Conservation (phyloP, 768 basidiomycete species). For the Lentinula detonsa region DNA sequence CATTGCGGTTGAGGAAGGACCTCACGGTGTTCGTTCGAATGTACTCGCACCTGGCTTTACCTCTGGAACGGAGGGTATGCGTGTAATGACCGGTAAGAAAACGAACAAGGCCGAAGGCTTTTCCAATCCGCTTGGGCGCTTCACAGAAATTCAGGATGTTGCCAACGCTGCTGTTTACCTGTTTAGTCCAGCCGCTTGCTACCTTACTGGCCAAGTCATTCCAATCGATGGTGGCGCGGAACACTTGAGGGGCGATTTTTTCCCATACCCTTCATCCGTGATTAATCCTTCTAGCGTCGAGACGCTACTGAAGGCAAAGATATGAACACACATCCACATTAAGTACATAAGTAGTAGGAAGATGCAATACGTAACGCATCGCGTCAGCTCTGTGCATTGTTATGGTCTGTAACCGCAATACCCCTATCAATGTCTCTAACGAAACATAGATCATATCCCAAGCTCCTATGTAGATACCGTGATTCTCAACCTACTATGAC, state of each 20-base stretch:
- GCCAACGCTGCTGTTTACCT: conserved; percentile 73
- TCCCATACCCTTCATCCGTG: conserved; percentile 62
- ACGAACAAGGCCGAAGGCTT: conserved; percentile 10
- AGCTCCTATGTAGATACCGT: neutral
- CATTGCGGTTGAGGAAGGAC: conserved; percentile 91
- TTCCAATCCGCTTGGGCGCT: conserved; percentile 40
- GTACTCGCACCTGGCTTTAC: conserved; percentile 84
- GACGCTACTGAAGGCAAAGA: conserved; percentile 45
- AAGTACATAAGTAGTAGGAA: neutral
- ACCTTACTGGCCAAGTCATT: conserved; percentile 69
- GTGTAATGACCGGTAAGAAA: conserved; percentile 38
- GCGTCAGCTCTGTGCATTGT: too few relatives aligned
- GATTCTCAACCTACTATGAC: neutral
- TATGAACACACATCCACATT: conserved; percentile 12
- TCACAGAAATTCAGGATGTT: conserved; percentile 56
- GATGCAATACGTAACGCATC: too few relatives aligned
- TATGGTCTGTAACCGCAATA: too few relatives aligned
- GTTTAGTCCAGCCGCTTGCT: conserved; percentile 75
- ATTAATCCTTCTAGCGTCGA: conserved; percentile 51
- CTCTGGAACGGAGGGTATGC: conserved; percentile 66
- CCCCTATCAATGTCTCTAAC: too few relatives aligned
- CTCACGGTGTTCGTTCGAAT: conserved; percentile 86
- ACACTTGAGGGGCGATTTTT: conserved; percentile 37
- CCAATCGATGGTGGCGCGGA: conserved; percentile 64
- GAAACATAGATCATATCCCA: too few relatives aligned